A percentile compares a stretch with the other conserved stretches of the same genome.
phyloP scores from a whole-genome alignment of 768 basidiomycete genomes.

The Tubosaeta sp. region DNA sequence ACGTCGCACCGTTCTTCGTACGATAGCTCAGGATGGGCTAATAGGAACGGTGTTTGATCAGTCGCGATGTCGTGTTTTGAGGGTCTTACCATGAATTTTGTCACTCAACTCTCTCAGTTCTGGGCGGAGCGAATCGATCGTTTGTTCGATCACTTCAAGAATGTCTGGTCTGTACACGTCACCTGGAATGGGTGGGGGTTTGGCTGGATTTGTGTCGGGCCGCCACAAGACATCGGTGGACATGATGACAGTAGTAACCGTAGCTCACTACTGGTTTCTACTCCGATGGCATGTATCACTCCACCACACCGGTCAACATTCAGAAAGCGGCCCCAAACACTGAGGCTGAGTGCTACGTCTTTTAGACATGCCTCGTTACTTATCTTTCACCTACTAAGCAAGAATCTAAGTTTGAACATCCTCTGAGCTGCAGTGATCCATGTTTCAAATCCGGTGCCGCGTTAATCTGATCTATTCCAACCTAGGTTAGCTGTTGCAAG shows the following conservation, averaged over 20 bases:
- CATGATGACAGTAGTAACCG: too few species aligned
- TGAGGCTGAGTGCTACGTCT: too few species aligned
- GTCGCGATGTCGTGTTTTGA: neutral
- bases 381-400: too few species aligned
- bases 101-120: constrained; percentile 63
- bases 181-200: constrained; percentile 24
- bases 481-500: neutral
- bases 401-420: too few species aligned
- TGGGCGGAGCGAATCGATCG: constrained; percentile 47
- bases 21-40: constrained; percentile 69
- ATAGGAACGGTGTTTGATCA: constrained; percentile 1
- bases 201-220: constrained; percentile 28
- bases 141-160: constrained; percentile 53
- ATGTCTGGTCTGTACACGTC: constrained; percentile 55
- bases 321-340: too few species aligned
- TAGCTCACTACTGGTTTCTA: too few species aligned
- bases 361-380: too few species aligned
- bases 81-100: constrained; percentile 59
- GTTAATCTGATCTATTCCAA: too few species aligned
- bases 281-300: too few species aligned
- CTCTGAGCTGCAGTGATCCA: neutral
- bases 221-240: constrained; percentile 35
- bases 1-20: constrained; percentile 59
- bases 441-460: neutral
- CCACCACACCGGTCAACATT: too few species aligned